Evolutionary conservation across 1,284 basidiomycete genomes (phyloP).

Genomic region (Cryptococcus hybrid): DNA sequence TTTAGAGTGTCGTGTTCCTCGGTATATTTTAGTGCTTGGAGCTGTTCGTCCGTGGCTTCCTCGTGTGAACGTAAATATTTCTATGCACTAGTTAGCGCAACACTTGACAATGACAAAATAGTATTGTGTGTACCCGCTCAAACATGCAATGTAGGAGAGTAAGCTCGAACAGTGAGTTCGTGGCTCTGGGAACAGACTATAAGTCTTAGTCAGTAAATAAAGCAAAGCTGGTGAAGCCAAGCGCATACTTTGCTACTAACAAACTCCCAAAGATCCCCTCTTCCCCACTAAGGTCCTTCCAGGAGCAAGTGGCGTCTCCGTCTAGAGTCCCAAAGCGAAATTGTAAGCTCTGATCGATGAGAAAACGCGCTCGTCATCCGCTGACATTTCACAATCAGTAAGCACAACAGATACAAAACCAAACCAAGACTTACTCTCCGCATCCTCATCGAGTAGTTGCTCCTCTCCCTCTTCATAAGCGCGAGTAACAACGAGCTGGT

Average conservation of each 20-base stretch:
- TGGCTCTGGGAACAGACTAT: conserved; percentile 67
- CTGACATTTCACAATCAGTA: conserved; percentile 48
- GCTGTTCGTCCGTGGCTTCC: conserved; percentile 62
- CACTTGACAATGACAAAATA: conserved; percentile 22
- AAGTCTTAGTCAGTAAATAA: conserved; percentile 61
- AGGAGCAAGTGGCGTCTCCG: conserved; percentile 77
- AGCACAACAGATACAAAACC: conserved; percentile 42
- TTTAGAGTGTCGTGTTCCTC: neutral
- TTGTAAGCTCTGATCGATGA: conserved; percentile 83
- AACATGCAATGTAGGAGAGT: conserved; percentile 94
- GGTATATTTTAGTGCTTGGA: conserved; percentile 67
- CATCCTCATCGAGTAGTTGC: conserved; percentile 88
- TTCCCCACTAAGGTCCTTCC: conserved; percentile 72
- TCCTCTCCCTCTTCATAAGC: conserved; percentile 93
- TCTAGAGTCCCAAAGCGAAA: conserved; percentile 75
- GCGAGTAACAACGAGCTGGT: conserved; percentile 92
- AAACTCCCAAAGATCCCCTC: conserved; percentile 52
- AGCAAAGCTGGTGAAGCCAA: neutral
- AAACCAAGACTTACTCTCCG: conserved; percentile 71
- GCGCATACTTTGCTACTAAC: conserved; percentile 44
- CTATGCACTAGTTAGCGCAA: conserved; percentile 37
- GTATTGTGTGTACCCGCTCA: conserved; percentile 55
- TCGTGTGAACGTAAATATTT: conserved; percentile 76
- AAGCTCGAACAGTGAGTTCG: conserved; percentile 83
- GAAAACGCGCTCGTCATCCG: conserved; percentile 85